Evolutionary conservation across 768 basidiomycete genomes (phyloP).

Genomic region (Neoboletus brunneissimus): DNA sequence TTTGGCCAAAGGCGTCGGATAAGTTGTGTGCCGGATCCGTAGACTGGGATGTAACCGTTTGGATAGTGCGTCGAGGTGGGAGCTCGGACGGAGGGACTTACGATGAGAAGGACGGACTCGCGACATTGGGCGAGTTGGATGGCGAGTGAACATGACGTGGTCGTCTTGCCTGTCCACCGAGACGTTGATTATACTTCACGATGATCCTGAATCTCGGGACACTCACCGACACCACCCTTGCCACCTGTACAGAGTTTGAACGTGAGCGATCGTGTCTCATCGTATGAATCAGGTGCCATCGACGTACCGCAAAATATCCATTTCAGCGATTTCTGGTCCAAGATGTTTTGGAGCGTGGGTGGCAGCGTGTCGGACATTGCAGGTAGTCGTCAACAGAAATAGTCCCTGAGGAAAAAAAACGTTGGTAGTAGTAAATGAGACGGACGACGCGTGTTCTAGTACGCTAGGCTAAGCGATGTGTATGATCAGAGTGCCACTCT

Average conservation of each 20-base stretch:
- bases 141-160: conserved; percentile 96
- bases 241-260: conserved; percentile 58
- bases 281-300: conserved; percentile 8
- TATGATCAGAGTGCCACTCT: too few relatives aligned
- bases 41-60: conserved; percentile 50
- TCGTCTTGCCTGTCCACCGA: conserved; percentile 81
- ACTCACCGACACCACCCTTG: conserved; percentile 95
- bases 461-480: conserved; percentile 11
- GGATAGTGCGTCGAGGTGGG: background rate
- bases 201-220: background rate
- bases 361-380: conserved; percentile 61
- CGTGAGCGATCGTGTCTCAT: conserved; percentile 13
- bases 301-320: conserved; percentile 98
- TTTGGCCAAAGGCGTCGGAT: conserved; percentile 97
- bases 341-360: conserved; percentile 88
- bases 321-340: conserved; percentile 90
- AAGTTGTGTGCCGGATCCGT: conserved; percentile 99
- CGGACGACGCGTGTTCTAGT: conserved; percentile 21
- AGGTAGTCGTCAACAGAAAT: conserved; percentile 8
- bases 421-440: conserved; percentile 7
- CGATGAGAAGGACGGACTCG: conserved; percentile 96
- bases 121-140: conserved; percentile 88
- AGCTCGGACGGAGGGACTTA: conserved; percentile 37
- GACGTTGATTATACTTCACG: background rate
- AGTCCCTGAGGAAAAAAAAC: conserved; percentile 2